Evolutionary conservation across 164 flowering plant species (phyloP).

Genomic region (Vitis cinerea): DNA sequence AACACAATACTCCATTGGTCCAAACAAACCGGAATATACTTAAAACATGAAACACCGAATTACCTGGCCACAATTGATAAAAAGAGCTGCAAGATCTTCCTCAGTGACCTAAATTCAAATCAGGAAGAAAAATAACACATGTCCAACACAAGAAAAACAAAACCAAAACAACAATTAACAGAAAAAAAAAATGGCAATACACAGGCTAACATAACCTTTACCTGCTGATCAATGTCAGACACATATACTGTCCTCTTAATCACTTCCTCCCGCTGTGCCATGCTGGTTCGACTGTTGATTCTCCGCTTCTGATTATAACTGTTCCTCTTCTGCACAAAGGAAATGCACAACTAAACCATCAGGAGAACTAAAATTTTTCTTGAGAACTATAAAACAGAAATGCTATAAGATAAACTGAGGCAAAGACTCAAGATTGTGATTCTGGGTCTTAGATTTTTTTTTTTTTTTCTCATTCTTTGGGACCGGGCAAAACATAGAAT

Average conservation of each 20-base stretch:
- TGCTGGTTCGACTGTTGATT: slow-evolving; percentile 51
- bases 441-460: too few relatives aligned
- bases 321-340: slow-evolving; percentile 49
- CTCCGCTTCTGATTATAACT: slow-evolving; percentile 56
- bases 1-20: not conserved
- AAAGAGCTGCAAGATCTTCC: slow-evolving; percentile 89
- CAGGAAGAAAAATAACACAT: not conserved
- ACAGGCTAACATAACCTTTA: slow-evolving; percentile 21
- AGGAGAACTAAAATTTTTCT: not conserved
- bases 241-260: slow-evolving; percentile 93
- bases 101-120: slow-evolving; percentile 71
- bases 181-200: not conserved
- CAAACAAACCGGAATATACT: not conserved
- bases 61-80: slow-evolving; percentile 85
- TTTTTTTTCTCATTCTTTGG: too few relatives aligned
- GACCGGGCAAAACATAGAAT: too few relatives aligned
- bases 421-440: too few relatives aligned
- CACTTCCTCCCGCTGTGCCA: slow-evolving; percentile 81
- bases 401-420: too few relatives aligned
- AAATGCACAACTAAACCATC: not conserved
- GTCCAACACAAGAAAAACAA: not conserved
- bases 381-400: too few relatives aligned
- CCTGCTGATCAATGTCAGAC: slow-evolving; percentile 96
- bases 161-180: not conserved
- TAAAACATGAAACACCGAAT: not conserved